These are phyloP conservation scores for Magnolia sinica DNA, from an alignment of 164 flowering plant genomes.

Conservation along the genomic window DNA sequence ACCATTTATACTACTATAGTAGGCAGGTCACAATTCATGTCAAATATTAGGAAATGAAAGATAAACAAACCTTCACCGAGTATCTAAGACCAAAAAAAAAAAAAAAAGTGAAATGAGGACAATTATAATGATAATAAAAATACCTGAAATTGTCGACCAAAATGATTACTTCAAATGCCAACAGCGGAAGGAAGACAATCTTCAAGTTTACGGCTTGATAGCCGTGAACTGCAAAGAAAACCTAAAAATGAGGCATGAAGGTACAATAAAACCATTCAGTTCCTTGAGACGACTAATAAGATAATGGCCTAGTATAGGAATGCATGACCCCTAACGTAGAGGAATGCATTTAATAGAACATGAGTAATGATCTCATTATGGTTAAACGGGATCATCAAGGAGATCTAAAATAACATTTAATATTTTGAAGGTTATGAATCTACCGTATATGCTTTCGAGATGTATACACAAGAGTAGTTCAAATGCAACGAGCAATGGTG, in stretches of 20 bases:
- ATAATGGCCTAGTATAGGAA: not conserved
- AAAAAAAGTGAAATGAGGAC: not conserved
- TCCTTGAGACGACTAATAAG: too few relatives aligned
- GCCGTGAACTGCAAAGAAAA: slow-evolving; percentile 26
- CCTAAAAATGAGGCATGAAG: slow-evolving; percentile 4
- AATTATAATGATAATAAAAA: not conserved
- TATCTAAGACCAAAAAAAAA: not conserved
- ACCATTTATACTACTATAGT: too few relatives aligned
- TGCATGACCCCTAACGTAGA: not conserved
- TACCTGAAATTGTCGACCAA: slow-evolving; percentile 93
- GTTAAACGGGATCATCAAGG: not conserved
- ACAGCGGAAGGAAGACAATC: slow-evolving; percentile 82
- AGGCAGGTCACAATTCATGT: not conserved
- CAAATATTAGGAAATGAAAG: not conserved
- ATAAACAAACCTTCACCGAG: not conserved
- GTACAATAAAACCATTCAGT: not conserved
- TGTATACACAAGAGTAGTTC: slow-evolving; percentile 88
- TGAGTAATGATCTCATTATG: not conserved
- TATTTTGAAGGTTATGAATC: not conserved
- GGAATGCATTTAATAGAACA: not conserved
- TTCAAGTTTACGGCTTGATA: slow-evolving; percentile 68
- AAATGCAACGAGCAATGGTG: slow-evolving; percentile 79
- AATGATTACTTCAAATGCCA: slow-evolving; percentile 67
- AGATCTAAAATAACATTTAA: not conserved
- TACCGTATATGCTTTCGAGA: slow-evolving; percentile 81